These are phyloP conservation scores for Epichloe bromicola DNA, from an alignment of 2,329 filamentous ascomycete species.

Conservation along the genomic window DNA sequence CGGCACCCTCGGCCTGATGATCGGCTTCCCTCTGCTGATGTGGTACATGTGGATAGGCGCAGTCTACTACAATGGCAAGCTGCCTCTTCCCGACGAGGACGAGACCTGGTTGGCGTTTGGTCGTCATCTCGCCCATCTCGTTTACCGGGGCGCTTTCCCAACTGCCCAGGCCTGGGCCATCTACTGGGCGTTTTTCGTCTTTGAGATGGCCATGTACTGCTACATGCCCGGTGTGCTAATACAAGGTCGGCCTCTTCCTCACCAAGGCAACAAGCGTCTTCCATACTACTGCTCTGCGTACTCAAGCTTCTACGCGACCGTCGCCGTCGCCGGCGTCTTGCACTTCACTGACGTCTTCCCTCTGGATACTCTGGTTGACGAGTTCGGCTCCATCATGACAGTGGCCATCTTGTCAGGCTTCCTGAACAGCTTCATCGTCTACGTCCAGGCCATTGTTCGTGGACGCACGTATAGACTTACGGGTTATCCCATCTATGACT, in stretches of 20 bases:
- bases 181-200: constrained; percentile 88
- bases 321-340: constrained; percentile 53
- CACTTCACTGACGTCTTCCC: constrained; percentile 79
- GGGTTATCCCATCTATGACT: constrained; percentile 67
- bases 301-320: constrained; percentile 76
- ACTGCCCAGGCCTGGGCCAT: constrained; percentile 73
- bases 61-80: constrained; percentile 76
- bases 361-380: constrained; percentile 82
- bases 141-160: constrained; percentile 62
- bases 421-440: constrained; percentile 69
- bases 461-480: constrained; percentile 62
- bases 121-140: constrained; percentile 38
- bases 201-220: constrained; percentile 74
- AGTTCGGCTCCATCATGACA: constrained; percentile 85
- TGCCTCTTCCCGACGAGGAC: constrained; percentile 19
- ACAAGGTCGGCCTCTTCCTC: constrained; percentile 76
- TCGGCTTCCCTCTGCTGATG: constrained; percentile 84
- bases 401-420: constrained; percentile 93
- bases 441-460: constrained; percentile 68
- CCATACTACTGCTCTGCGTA: constrained; percentile 90
- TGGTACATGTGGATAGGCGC: constrained; percentile 99
- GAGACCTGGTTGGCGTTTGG: too few relatives aligned
- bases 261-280: constrained; percentile 73
- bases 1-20: constrained; percentile 75
- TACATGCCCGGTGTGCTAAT: constrained; percentile 75